Evolutionary conservation across 2,329 filamentous ascomycete species (phyloP), one percentile per base, ranked within the genome.

Genomic region (Alternaria consortialis): DNA sequence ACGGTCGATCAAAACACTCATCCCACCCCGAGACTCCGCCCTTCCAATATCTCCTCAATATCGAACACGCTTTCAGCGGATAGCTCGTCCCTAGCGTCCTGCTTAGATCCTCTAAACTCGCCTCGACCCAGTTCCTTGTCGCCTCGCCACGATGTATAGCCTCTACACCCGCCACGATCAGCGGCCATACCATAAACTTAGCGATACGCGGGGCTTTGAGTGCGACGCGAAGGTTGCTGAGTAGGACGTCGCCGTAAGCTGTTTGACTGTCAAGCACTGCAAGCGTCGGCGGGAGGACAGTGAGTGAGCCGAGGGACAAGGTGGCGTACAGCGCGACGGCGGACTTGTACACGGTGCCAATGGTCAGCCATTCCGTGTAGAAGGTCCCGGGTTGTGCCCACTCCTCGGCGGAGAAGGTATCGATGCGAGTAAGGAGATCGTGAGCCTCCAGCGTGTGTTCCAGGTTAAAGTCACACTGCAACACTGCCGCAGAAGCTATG

Each of bases 121-220:
- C 34, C n/a, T 67, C 70, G 25, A 77, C 63, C 69, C 69, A 73
- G 17, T 50, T 42, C 27, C 65, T 62, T 5, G 58, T 65, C 7
- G 48, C 60, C 43, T 65, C 53, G 7, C 64, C 55, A n/a, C 69
- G 50, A 29, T 69, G 66, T 2, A 55, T 65, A 3, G 72, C 71
- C 55, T 74, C 71, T 5, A 74, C 71, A 2, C 74, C 73, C 11
- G 69, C 68, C 12, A 76, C 67, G 1, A 68, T 60, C 6, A 77
- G 55, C 7, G 72, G 70, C 65, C 70, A 76, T n/a, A 67, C 50
- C 11, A 71, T 53, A 25, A 71, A 72, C 27, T 59, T 71, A 1
- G 37, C 60, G 9, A 72, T 39, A 1, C 58, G 51, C 9, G 56
- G 48, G 1, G 42, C 51, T 1, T 60, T 56, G 12, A 71, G n/a